Evolutionary conservation across 1,284 basidiomycete genomes (phyloP).

Genomic region (Apiotrichum domesticum): DNA sequence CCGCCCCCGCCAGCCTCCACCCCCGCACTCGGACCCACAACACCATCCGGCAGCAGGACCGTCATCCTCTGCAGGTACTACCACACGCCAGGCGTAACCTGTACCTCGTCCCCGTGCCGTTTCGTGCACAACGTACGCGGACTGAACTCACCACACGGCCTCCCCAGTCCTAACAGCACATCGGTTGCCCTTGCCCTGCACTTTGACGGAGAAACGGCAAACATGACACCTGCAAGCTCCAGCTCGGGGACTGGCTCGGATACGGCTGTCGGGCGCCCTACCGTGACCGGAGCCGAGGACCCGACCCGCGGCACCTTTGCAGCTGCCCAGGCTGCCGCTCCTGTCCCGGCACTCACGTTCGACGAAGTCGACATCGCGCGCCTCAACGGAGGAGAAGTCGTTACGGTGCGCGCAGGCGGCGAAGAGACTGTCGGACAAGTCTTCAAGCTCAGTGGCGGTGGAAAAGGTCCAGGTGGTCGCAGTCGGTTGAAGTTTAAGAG

Average conservation of each 20-base stretch:
- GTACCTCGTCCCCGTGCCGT: conserved; percentile 47
- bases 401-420: conserved; percentile 26
- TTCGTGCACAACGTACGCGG: conserved; percentile 41
- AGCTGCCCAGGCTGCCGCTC: conserved; percentile 22
- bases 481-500: conserved; percentile 43
- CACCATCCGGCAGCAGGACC: too few species aligned
- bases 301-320: conserved; percentile 39
- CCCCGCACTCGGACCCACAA: too few species aligned
- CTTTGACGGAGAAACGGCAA: background rate
- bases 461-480: conserved; percentile 41
- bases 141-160: background rate
- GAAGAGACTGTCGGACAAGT: conserved; percentile 39
- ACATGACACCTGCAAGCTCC: background rate
- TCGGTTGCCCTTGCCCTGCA: background rate
- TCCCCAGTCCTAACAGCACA: background rate
- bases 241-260: background rate
- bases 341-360: conserved; percentile 4
- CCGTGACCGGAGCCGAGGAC: conserved; percentile 1
- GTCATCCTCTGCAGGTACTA: conserved; percentile 47
- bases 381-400: conserved; percentile 18
- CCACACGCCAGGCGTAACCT: conserved; percentile 44
- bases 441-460: conserved; percentile 45
- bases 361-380: conserved; percentile 6
- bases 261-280: background rate
- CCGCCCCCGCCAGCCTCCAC: background rate